phyloP scores from a whole-genome alignment of 2,329 filamentous ascomycete genomes.

The Pseudopithomyces chartarum region DNA sequence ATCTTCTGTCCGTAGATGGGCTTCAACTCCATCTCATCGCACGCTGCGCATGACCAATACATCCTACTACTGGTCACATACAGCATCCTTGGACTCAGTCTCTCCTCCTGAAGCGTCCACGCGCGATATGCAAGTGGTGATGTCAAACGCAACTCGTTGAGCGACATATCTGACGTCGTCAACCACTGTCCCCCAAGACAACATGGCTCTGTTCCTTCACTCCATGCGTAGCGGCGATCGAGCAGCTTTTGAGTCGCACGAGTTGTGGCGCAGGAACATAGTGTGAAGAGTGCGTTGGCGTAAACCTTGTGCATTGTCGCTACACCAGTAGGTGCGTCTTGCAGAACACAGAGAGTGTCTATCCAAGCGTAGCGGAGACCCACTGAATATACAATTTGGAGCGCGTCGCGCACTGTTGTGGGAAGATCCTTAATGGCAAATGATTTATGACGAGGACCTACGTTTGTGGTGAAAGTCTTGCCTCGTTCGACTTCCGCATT shows the following conservation, averaged over 20 bases:
- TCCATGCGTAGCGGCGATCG: constrained; percentile 11
- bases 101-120: constrained; percentile 17
- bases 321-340: constrained; percentile 4
- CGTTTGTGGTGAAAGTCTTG: neutral
- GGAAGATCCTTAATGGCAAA: constrained; percentile 7
- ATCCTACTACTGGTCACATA: constrained; percentile 11
- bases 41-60: constrained; percentile 12
- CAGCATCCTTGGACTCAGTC: constrained; percentile 16
- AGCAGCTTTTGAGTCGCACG: constrained; percentile 9
- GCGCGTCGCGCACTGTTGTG: constrained; percentile 10
- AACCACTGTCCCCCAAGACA: constrained; percentile 12
- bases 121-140: constrained; percentile 14
- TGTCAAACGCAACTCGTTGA: constrained; percentile 11
- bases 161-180: constrained; percentile 10
- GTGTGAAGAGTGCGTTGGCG: constrained; percentile 14
- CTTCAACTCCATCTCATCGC: constrained; percentile 9
- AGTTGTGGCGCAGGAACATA: constrained; percentile 10
- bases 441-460: neutral
- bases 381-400: constrained; percentile 10
- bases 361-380: constrained; percentile 15
- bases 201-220: constrained; percentile 9
- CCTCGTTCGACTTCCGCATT: neutral
- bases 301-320: constrained; percentile 16
- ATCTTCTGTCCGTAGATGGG: constrained; percentile 2
- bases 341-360: constrained; percentile 14